Conservation (phyloP, 2,329 filamentous ascomycete genomes). For the Fusarium concolor region DNA sequence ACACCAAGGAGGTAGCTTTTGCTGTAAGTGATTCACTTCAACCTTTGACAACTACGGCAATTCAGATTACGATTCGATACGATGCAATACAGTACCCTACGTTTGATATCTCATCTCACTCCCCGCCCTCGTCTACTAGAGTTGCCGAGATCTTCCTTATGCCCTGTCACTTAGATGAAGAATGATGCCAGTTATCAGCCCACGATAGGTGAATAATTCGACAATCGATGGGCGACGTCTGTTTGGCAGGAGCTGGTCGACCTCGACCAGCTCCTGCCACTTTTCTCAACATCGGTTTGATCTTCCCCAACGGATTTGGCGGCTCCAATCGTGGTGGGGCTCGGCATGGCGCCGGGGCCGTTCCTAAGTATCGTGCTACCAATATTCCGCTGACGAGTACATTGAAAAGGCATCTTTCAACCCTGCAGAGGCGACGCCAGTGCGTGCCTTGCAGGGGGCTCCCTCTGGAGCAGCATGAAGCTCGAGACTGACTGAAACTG, state of each 20-base stretch:
- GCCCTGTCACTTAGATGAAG: constrained; percentile 3
- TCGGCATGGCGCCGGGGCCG: not conserved
- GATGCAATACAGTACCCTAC: not conserved
- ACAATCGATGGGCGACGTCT: constrained; percentile 36
- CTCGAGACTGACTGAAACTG: constrained; percentile 7
- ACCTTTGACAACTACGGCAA: constrained; percentile 24
- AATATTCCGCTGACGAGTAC: not conserved
- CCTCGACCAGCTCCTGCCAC: too few species aligned
- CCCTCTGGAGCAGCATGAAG: constrained; percentile 33
- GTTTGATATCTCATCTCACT: not conserved
- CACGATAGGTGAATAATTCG: constrained; percentile 43
- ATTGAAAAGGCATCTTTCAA: constrained; percentile 17
- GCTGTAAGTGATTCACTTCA: constrained; percentile 5
- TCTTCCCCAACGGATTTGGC: constrained; percentile 48
- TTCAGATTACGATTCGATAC: constrained; percentile 25
- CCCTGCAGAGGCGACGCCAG: constrained; percentile 27
- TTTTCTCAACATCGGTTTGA: constrained; percentile 39
- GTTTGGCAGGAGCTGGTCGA: constrained; percentile 24
- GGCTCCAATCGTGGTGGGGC: constrained; percentile 40
- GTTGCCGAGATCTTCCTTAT: constrained; percentile 29
- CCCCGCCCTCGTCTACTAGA: constrained; percentile 8
- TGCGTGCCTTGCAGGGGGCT: constrained; percentile 40
- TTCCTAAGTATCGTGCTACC: constrained; percentile 3
- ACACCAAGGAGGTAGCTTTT: not conserved
- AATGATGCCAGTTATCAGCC: constrained; percentile 43